A percentile compares a stretch with the other conserved stretches of the same genome.
phyloP scores from a whole-genome alignment of 345 rosid genomes.

The Populus deltoides region DNA sequence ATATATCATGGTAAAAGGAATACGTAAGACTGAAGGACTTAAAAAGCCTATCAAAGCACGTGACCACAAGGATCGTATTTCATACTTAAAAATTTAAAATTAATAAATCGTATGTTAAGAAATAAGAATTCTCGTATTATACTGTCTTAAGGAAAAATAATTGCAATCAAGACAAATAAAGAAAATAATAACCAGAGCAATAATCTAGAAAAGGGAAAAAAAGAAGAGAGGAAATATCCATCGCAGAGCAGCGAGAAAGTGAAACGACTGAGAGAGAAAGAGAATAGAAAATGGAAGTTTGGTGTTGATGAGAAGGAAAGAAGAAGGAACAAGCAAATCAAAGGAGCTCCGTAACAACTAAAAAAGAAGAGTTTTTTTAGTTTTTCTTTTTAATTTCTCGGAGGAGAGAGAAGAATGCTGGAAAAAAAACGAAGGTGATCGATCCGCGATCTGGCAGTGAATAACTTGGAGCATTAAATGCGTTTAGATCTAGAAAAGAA shows the following conservation, averaged over 20 bases:
- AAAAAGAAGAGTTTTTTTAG: background rate
- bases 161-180: background rate
- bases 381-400: slow-evolving; percentile 17
- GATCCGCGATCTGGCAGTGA: slow-evolving; percentile 3
- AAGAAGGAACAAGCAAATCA: slow-evolving; percentile 38
- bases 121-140: background rate
- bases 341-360: slow-evolving; percentile 14
- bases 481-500: slow-evolving; percentile 40
- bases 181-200: background rate
- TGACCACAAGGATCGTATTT: background rate
- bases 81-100: background rate
- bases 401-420: slow-evolving; percentile 26
- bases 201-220: background rate
- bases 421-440: background rate
- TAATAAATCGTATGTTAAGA: background rate
- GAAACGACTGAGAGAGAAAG: background rate
- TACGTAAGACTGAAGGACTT: background rate
- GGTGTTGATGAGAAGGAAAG: slow-evolving; percentile 29
- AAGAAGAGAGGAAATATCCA: slow-evolving; percentile 13
- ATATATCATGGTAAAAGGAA: background rate
- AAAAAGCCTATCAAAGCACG: background rate
- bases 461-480: slow-evolving; percentile 23
- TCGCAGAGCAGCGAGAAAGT: slow-evolving; percentile 14
- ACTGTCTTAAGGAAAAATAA: background rate
- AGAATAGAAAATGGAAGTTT: slow-evolving; percentile 24